phyloP scores from a whole-genome alignment of 2,329 filamentous ascomycete species.

The Zymoseptoria passerinii region DNA sequence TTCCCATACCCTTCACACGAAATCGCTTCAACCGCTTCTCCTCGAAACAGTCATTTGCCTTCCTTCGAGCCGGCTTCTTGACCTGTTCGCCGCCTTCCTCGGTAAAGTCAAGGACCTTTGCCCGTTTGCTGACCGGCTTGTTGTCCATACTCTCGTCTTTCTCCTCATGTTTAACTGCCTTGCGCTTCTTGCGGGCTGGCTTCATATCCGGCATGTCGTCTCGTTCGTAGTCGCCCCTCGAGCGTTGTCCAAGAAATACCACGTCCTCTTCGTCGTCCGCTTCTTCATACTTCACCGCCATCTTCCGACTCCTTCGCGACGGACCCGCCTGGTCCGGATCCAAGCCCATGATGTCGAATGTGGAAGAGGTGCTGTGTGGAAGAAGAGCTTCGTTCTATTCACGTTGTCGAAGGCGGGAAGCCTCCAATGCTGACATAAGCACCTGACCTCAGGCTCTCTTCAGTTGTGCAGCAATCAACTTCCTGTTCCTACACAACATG shows the following conservation, averaged over 20 bases:
- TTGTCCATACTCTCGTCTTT: not conserved
- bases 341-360: not conserved
- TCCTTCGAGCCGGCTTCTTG: constrained; percentile 2
- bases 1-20: constrained; percentile 9
- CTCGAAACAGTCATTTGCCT: constrained; percentile 12
- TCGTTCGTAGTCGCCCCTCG: not conserved
- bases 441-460: not conserved
- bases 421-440: not conserved
- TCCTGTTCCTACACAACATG: not conserved
- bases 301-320: not conserved
- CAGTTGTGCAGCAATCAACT: not conserved
- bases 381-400: not conserved
- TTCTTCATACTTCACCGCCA: not conserved
- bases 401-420: not conserved
- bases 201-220: not conserved
- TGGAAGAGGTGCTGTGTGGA: not conserved
- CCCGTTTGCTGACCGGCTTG: not conserved
- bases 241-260: not conserved
- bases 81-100: not conserved
- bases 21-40: constrained; percentile 21
- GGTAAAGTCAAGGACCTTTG: not conserved
- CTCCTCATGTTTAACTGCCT: not conserved
- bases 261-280: not conserved
- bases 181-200: not conserved
- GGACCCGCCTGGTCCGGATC: not conserved